Percentiles rank a stretch among this genome's conserved stretches.
Evolutionary conservation across 1,284 basidiomycete genomes (phyloP).

Genomic region (Naganishia liquefaciens): DNA sequence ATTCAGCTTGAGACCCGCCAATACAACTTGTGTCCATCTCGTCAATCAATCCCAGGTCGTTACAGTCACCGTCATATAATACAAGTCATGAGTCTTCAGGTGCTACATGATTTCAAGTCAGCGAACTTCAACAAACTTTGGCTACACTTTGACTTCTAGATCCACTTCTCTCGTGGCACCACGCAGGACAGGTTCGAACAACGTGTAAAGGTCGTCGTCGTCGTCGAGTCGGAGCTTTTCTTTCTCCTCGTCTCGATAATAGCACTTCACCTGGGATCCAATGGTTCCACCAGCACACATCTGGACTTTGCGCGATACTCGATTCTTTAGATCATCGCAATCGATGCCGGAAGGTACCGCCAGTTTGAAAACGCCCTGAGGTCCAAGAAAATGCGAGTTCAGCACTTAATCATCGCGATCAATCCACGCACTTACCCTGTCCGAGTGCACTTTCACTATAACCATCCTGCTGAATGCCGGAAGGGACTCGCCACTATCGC

Average conservation of each 20-base stretch:
- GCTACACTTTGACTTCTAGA: slow-evolving; percentile 32
- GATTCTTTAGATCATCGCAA: slow-evolving; percentile 79
- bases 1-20: neutral
- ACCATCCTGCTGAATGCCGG: slow-evolving; percentile 57
- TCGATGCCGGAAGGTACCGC: slow-evolving; percentile 76
- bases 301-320: slow-evolving; percentile 87
- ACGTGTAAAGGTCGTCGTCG: slow-evolving; percentile 86
- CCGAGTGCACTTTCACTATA: slow-evolving; percentile 66
- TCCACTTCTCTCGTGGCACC: slow-evolving; percentile 33
- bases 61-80: neutral
- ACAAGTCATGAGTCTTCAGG: slow-evolving; percentile 1
- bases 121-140: neutral
- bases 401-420: slow-evolving; percentile 30
- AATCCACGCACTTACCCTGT: slow-evolving; percentile 40
- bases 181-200: slow-evolving; percentile 62
- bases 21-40: slow-evolving; percentile 6
- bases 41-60: neutral
- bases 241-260: slow-evolving; percentile 88
- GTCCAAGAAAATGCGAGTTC: slow-evolving; percentile 62
- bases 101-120: neutral
- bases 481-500: slow-evolving; percentile 37
- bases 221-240: slow-evolving; percentile 80
- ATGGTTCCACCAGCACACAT: slow-evolving; percentile 68
- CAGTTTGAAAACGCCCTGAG: slow-evolving; percentile 88
- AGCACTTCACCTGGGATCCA: slow-evolving; percentile 63